phyloP scores from a whole-genome alignment of 148 eudicot genomes.

The Amaranthus palmeri region DNA sequence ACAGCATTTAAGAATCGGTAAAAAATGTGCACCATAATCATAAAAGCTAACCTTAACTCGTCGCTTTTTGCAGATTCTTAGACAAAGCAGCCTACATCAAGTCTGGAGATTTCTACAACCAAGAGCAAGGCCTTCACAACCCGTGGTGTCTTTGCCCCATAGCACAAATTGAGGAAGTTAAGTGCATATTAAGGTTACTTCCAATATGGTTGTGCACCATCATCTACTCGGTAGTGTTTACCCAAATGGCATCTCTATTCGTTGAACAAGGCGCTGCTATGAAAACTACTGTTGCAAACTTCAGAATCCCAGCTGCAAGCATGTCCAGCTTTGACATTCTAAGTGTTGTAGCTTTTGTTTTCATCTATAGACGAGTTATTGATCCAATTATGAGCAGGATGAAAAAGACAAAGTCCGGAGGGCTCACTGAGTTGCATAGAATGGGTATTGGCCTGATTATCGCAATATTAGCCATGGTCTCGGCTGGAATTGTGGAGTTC shows the following conservation, averaged over 20 bases:
- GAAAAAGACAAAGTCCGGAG: slow-evolving; percentile 19
- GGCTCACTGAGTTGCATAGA: slow-evolving; percentile 54
- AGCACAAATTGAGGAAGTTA: slow-evolving; percentile 75
- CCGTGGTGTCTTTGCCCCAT: slow-evolving; percentile 61
- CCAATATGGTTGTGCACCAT: slow-evolving; percentile 85
- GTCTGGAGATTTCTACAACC: neutral
- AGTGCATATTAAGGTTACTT: slow-evolving; percentile 58
- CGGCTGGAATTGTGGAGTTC: slow-evolving; percentile 48
- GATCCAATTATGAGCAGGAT: slow-evolving; percentile 38
- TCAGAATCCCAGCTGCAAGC: slow-evolving; percentile 70
- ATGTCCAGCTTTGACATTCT: slow-evolving; percentile 75
- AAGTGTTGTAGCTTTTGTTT: slow-evolving; percentile 53
- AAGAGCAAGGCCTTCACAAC: slow-evolving; percentile 1
- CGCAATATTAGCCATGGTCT: slow-evolving; percentile 53
- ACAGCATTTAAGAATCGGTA: too few relatives aligned
- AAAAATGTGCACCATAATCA: neutral
- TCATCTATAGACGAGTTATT: slow-evolving; percentile 53
- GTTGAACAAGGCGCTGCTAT: slow-evolving; percentile 79
- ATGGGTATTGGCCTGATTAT: slow-evolving; percentile 65
- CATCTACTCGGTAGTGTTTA: slow-evolving; percentile 64
- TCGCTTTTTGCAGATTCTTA: slow-evolving; percentile 37
- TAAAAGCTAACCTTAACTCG: neutral
- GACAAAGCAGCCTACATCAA: slow-evolving; percentile 53
- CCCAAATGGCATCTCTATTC: slow-evolving; percentile 71
- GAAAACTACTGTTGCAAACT: slow-evolving; percentile 38